Conservation (phyloP, 139 green algal species). For the Cymbomonas tetramitiformis region DNA sequence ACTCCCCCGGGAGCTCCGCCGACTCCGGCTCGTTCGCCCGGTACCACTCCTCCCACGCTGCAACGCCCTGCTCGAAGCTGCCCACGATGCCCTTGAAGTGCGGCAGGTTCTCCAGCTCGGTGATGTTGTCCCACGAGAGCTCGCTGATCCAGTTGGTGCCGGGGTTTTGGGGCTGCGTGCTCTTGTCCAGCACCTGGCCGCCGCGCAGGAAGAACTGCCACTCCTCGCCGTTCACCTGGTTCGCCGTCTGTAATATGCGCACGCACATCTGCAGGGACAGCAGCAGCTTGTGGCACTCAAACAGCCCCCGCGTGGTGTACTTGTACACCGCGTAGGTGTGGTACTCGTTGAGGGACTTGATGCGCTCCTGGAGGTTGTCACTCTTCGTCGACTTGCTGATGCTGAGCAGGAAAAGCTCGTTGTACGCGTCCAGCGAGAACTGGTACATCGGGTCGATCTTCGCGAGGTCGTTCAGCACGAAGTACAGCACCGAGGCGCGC, state of each 20-base stretch:
- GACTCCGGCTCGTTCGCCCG: conserved; percentile 44
- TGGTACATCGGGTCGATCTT: conserved; percentile 72
- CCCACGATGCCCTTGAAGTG: conserved; percentile 49
- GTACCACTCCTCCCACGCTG: conserved; percentile 53
- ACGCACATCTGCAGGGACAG: conserved; percentile 70
- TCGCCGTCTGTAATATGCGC: conserved; percentile 38
- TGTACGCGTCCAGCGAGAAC: conserved; percentile 74
- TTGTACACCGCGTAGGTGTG: conserved; percentile 76
- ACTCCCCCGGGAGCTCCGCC: conserved; percentile 56
- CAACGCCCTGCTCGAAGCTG: conserved; percentile 30
- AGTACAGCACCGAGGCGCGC: conserved; percentile 55
- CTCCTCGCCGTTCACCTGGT: conserved; percentile 57
- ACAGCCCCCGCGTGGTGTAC: conserved; percentile 47
- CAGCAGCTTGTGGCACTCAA: conserved; percentile 77
- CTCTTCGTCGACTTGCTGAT: conserved; percentile 19
- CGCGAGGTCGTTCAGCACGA: conserved; percentile 63
- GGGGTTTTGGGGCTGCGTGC: conserved; percentile 45
- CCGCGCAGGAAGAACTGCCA: conserved; percentile 69
- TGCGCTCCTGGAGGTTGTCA: conserved; percentile 37
- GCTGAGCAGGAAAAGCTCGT: conserved; percentile 46
- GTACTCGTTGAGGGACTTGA: conserved; percentile 65
- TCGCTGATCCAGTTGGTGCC: conserved; percentile 50
- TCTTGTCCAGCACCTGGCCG: conserved; percentile 52
- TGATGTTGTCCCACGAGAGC: conserved; percentile 64
- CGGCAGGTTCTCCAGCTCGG: conserved; percentile 47